Evolutionary conservation across 345 rosid genomes (phyloP).

Genomic region (Hibiscus mutabilis): DNA sequence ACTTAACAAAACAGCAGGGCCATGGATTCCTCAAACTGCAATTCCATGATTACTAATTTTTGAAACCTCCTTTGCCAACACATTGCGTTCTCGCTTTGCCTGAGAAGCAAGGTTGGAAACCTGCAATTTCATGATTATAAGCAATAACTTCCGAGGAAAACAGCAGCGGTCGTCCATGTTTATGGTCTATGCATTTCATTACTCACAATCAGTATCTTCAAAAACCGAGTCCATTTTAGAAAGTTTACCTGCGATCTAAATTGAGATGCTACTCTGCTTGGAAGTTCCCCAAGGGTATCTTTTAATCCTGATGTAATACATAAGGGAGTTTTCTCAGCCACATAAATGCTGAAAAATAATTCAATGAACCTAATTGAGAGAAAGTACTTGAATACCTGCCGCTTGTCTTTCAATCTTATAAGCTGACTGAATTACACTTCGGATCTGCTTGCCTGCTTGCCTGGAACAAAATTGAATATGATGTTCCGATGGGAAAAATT

Average conservation of each 20-base stretch:
- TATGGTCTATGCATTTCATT: background rate
- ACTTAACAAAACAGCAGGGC: background rate
- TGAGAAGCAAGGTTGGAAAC: conserved; percentile 60
- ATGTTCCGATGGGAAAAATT: conserved; percentile 6
- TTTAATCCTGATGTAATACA: conserved; percentile 54
- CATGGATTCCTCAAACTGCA: conserved; percentile 44
- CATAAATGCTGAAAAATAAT: background rate
- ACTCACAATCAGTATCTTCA: background rate
- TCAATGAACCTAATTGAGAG: conserved; percentile 2
- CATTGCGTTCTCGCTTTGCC: conserved; percentile 62
- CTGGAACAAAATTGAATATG: conserved; percentile 37
- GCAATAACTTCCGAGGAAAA: background rate
- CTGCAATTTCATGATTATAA: conserved; percentile 33
- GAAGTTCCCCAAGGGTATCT: conserved; percentile 62
- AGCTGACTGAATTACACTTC: conserved; percentile 52
- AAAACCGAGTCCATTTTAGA: background rate
- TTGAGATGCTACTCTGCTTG: conserved; percentile 71
- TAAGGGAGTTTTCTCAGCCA: background rate
- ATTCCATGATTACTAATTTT: conserved; percentile 90
- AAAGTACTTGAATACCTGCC: conserved; percentile 38
- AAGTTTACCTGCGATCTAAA: conserved; percentile 61
- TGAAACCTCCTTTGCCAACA: conserved; percentile 65
- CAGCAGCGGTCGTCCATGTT: background rate
- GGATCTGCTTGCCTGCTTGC: conserved; percentile 86
- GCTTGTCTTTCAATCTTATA: conserved; percentile 91